Evolutionary conservation across 352 stramenopile species (phyloP).

Genomic region (Phytophthora colocasiae): DNA sequence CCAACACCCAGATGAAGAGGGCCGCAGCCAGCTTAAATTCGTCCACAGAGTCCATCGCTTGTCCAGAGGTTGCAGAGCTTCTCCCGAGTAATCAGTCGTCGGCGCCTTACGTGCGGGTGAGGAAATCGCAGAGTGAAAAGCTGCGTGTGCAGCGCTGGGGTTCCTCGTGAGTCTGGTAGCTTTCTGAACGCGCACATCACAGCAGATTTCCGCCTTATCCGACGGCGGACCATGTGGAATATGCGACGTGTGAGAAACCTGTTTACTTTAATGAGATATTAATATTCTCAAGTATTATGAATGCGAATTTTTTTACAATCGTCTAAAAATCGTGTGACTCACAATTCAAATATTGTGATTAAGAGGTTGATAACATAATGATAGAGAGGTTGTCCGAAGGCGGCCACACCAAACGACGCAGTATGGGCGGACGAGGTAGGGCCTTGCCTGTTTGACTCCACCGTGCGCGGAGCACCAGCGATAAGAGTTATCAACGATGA

Average conservation of each 20-base stretch:
- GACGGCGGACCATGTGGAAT: conserved; percentile 23
- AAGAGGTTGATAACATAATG: no score
- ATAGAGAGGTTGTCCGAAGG: conserved; percentile 22
- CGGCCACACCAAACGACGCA: conserved; percentile 4
- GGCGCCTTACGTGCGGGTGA: conserved; percentile 4
- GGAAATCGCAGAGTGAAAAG: conserved; percentile 31
- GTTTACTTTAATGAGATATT: neutral
- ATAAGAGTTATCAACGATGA: no score
- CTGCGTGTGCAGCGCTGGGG: conserved; percentile 12
- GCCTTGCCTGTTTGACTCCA: conserved; percentile 1
- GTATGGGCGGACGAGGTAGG: conserved; percentile 26
- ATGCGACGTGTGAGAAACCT: conserved; percentile 2
- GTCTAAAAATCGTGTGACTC: no score
- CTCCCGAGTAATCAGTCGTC: neutral
- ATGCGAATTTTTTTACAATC: no score
- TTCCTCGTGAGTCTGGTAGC: conserved; percentile 6
- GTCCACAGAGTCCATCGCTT: conserved; percentile 50
- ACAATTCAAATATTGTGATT: no score
- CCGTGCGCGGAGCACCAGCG: neutral
- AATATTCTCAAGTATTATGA: no score
- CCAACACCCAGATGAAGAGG: conserved; percentile 65
- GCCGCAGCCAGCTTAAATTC: conserved; percentile 75
- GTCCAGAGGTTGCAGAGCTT: conserved; percentile 4
- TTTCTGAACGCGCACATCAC: conserved; percentile 9
- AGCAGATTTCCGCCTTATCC: conserved; percentile 29